phyloP scores from a whole-genome alignment of 208 protist genomes.

The Wallacemonas rigidus region DNA sequence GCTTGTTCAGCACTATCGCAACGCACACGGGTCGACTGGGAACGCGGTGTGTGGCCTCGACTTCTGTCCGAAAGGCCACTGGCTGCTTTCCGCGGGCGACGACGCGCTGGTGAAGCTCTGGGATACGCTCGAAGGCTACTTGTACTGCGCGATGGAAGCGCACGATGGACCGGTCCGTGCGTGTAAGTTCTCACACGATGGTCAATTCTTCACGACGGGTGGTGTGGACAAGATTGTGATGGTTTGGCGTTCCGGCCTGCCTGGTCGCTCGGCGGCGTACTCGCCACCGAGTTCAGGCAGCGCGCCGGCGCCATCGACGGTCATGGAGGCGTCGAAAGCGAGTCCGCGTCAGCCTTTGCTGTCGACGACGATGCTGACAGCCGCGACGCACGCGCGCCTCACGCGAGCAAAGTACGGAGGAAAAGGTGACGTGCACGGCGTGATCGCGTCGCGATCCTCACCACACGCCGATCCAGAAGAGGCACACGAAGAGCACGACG shows the following conservation, averaged over 20 bases:
- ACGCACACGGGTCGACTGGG: constrained; percentile 60
- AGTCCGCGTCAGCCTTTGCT: too few species aligned
- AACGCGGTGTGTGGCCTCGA: constrained; percentile 59
- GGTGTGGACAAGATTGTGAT: constrained; percentile 77
- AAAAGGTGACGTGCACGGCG: too few species aligned
- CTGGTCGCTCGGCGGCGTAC: constrained; percentile 11
- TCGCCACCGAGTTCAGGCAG: too few species aligned
- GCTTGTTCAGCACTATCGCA: constrained; percentile 82
- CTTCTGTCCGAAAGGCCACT: constrained; percentile 79
- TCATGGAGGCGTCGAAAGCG: too few species aligned
- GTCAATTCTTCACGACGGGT: constrained; percentile 66
- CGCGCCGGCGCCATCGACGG: too few species aligned
- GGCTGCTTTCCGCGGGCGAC: constrained; percentile 74
- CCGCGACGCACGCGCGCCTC: too few species aligned
- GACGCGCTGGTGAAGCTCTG: constrained; percentile 86
- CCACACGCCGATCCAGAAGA: too few species aligned
- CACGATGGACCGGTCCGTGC: constrained; percentile 75
- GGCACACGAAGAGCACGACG: too few species aligned
- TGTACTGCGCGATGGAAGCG: constrained; percentile 86
- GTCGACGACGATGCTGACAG: too few species aligned
- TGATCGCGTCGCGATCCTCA: too few species aligned
- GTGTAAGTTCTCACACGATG: constrained; percentile 52
- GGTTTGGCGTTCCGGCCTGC: constrained; percentile 81
- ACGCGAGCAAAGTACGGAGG: too few species aligned
- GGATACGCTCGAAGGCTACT: constrained; percentile 79